Evolutionary conservation across 768 basidiomycete species (phyloP), one percentile per base, ranked within the genome.

Genomic region (Kondoa subrosea): DNA sequence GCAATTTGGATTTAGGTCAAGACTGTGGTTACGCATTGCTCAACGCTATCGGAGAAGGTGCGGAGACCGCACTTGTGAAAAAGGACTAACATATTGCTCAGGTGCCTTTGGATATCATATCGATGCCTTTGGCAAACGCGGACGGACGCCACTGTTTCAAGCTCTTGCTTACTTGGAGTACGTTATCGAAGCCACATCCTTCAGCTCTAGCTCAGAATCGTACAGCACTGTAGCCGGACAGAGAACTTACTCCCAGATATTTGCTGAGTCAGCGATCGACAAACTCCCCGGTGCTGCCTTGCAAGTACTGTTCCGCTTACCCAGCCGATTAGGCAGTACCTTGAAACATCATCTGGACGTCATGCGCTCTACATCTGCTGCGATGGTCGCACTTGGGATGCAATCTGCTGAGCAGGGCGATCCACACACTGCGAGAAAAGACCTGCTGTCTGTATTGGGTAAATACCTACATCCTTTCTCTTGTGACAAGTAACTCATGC

Each of bases 21-120:
- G 58, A 59, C 58, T 59, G 4, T 30, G 31, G 58, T 30, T 25
- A 26, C 26, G 58, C 8, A 4, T 59, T 59, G 26, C 25, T 59
- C 26, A 59, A 59, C 31, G 58, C 58, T 59, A 26, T 59, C 26
- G 58, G 58, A 4, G 58, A 59, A 25, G 58, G 58, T 59, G n/a
- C n/a, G n/a, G n/a, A n/a, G n/a, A n/a, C n/a, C n/a, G n/a, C n/a
- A n/a, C n/a, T n/a, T n/a, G n/a, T n/a, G n/a, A n/a, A n/a, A n/a
- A n/a, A n/a, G n/a, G n/a, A n/a, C n/a, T n/a, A n/a, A n/a, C n/a
- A n/a, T n/a, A n/a, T n/a, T n/a, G n/a, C n/a, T n/a, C n/a, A n/a
- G n/a, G n/a, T n/a, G 58, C 58, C 58, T 59, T 59, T 25, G 58
- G 58, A 25, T 59, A 59, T 30, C 26, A 59, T 25, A 26, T 59